Evolutionary conservation across 306 rosid species (phyloP).

Genomic region (Dicorynia guianensis): DNA sequence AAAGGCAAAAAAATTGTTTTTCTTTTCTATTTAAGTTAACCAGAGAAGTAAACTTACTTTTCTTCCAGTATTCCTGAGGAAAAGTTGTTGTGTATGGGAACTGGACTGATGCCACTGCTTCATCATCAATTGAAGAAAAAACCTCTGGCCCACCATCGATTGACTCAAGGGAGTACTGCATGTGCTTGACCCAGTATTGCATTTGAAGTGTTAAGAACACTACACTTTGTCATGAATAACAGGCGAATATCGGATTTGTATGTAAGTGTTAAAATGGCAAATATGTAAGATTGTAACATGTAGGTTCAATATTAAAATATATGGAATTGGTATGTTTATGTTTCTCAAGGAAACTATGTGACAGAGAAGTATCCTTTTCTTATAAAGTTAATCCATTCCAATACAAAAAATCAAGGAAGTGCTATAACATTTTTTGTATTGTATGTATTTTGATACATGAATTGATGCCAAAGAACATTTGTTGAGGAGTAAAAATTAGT

Average conservation of each 20-base stretch:
- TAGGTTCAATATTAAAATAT: slow-evolving; percentile 19
- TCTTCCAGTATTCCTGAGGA: slow-evolving; percentile 1
- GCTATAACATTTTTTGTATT: background rate
- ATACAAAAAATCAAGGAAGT: background rate
- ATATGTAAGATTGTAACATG: background rate
- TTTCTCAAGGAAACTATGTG: slow-evolving; percentile 5
- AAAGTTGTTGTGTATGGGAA: slow-evolving; percentile 10
- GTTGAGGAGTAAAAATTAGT: background rate
- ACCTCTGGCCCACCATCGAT: background rate
- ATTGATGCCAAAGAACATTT: background rate
- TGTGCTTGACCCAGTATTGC: background rate
- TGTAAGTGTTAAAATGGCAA: slow-evolving; percentile 23
- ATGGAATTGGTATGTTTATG: slow-evolving; percentile 11
- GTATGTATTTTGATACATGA: background rate
- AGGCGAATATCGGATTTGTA: slow-evolving; percentile 4
- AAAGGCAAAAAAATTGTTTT: too few species aligned
- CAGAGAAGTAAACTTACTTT: slow-evolving; percentile 4
- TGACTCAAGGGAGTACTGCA: background rate
- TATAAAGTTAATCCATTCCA: background rate
- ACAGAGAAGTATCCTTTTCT: slow-evolving; percentile 26
- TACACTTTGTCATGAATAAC: slow-evolving; percentile 5
- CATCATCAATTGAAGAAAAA: background rate
- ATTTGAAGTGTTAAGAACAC: slow-evolving; percentile 1
- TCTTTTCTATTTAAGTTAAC: background rate
- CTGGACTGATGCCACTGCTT: background rate